phyloP scores from a whole-genome alignment of 1,284 basidiomycete genomes.

The Rhodotorula sp. region DNA sequence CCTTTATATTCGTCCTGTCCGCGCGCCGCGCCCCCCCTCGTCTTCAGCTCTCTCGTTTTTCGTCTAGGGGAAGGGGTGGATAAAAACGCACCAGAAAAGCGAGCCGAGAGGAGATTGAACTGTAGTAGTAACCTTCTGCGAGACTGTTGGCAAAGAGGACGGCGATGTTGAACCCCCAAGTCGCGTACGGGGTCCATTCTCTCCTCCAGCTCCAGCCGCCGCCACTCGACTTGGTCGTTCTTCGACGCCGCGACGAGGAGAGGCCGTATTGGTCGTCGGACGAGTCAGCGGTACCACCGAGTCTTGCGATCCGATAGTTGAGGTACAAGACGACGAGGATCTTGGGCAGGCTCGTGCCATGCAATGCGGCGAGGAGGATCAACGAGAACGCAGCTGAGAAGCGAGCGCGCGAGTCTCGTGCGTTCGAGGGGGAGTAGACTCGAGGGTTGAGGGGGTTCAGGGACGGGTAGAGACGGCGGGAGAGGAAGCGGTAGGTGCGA shows the following conservation, averaged over 20 bases:
- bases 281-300: neutral
- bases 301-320: constrained; percentile 58
- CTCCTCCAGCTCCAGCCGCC: constrained; percentile 47
- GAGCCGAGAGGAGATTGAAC: constrained; percentile 59
- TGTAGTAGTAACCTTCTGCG: constrained; percentile 73
- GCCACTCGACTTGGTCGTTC: neutral
- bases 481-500: constrained; percentile 37
- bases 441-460: neutral
- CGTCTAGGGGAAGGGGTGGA: neutral
- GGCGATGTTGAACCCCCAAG: constrained; percentile 73
- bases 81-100: constrained; percentile 56
- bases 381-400: constrained; percentile 60
- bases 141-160: constrained; percentile 77
- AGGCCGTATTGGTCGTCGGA: too few relatives aligned
- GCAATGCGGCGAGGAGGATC: constrained; percentile 73
- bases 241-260: too few relatives aligned
- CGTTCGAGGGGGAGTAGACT: neutral
- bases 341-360: constrained; percentile 82
- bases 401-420: constrained; percentile 20
- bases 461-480: neutral
- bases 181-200: constrained; percentile 55
- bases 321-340: constrained; percentile 66
- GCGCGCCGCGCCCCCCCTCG: neutral
- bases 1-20: constrained; percentile 64
- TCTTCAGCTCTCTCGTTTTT: neutral